Evolutionary conservation across 1,139 yeast genomes (phyloP), one percentile per base, ranked within the genome.

Genomic region (Blastobotrys malaysiensis): DNA sequence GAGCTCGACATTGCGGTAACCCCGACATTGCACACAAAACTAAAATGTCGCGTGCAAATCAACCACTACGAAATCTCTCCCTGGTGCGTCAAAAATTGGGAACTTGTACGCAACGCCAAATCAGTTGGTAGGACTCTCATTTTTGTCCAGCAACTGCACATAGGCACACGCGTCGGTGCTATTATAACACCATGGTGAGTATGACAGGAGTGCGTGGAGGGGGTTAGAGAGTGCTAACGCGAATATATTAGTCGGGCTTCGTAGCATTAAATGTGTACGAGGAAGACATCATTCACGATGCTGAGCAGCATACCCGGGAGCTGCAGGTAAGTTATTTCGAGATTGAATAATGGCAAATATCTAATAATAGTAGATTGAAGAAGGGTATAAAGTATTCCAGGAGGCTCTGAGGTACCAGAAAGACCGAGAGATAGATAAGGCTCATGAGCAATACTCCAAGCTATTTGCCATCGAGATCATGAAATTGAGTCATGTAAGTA

Each of bases 301-400:
- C 80, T 7, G 97, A 90, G 61, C 93, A 89, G 61, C 96, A 90
- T 64, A 86, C 97, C 1, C 73, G 96, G 54, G 99, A 93, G 64
- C 70, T 81, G n/a, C 85, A 77, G 66, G 77, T 73, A 55, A 43
- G 72, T 62, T 9, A 3, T 7, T 45, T 14, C 16, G 9, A 11
- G 45, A 18, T 11, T 5, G 13, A 6, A 20, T 22, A 14, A 49
- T 43, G 11, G 36, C 14, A 24, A 22, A n/a, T n/a, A n/a, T n/a
- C 45, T 21, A 19, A 31, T 50, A n/a, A 1, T 14, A 43, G 20
- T 3, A 89, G 74, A 83, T 93, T 16, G 99, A 95, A 69, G 88
- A 86, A 65, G 96, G 96, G 2, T 85, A 86, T 68, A 82, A 82
- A 61, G 71, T 83, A 14, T 89, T 86, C 67, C 90, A 89, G 62